Percentiles rank a stretch among this genome's conserved stretches.
Conservation (phyloP, 108 stramenopile species). For the Pseudonitzschia multiseries region DNA sequence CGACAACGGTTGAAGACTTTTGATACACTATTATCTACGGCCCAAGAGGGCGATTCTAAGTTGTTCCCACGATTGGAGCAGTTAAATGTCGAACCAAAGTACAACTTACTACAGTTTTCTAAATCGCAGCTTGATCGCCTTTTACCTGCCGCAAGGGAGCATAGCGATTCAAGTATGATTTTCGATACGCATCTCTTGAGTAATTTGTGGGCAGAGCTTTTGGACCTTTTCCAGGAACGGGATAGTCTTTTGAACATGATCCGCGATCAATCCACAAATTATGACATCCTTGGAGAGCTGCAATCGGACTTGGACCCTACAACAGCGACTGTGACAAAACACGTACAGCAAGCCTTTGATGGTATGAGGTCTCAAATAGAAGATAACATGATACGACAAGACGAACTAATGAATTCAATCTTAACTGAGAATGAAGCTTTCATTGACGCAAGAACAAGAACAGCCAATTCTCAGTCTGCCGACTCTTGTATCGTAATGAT, state of each 20-base stretch:
- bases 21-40: slow-evolving; percentile 30
- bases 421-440: slow-evolving; percentile 52
- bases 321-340: slow-evolving; percentile 1
- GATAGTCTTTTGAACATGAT: slow-evolving; percentile 29
- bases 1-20: slow-evolving; percentile 36
- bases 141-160: slow-evolving; percentile 21
- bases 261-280: slow-evolving; percentile 24
- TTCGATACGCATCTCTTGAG: slow-evolving; percentile 36
- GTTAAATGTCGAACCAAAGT: slow-evolving; percentile 48
- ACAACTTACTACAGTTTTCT: slow-evolving; percentile 36
- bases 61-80: slow-evolving; percentile 31
- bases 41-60: slow-evolving; percentile 45
- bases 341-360: slow-evolving; percentile 24
- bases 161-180: not conserved
- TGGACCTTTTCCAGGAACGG: slow-evolving; percentile 34
- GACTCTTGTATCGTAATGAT: slow-evolving; percentile 50
- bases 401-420: slow-evolving; percentile 33
- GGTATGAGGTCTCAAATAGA: slow-evolving; percentile 28
- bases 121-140: slow-evolving; percentile 48
- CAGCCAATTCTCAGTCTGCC: slow-evolving; percentile 10
- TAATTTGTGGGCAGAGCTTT: slow-evolving; percentile 36
- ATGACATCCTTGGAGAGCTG: slow-evolving; percentile 28
- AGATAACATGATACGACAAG: slow-evolving; percentile 38
- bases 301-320: slow-evolving; percentile 3
- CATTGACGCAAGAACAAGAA: slow-evolving; percentile 21